phyloP scores from a whole-genome alignment of 257 asterid genomes.

The Schizonepeta tenuifolia region DNA sequence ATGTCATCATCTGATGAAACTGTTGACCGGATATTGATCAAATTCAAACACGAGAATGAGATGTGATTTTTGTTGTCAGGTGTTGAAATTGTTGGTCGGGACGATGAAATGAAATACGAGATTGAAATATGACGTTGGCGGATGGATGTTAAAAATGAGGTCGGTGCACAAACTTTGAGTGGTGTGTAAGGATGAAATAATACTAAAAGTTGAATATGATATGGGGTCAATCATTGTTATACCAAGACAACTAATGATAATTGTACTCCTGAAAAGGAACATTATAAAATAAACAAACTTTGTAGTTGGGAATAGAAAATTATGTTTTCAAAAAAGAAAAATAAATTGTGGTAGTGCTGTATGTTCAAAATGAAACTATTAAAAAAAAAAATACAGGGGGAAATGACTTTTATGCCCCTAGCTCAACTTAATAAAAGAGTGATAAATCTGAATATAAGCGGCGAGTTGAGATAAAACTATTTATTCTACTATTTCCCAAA shows the following conservation, averaged over 20 bases:
- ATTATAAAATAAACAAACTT: too few relatives aligned
- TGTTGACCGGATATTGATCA: not conserved
- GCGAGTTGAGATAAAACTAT: not conserved
- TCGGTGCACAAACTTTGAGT: conserved; percentile 19
- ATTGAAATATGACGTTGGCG: not conserved
- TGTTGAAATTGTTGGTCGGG: not conserved
- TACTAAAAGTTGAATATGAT: not conserved
- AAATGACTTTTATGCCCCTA: conserved; percentile 3
- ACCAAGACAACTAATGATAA: conserved; percentile 7
- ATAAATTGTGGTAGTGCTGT: too few relatives aligned
- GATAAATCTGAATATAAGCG: not conserved
- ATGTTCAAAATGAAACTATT: too few relatives aligned
- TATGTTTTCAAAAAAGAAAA: too few relatives aligned
- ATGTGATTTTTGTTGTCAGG: not conserved
- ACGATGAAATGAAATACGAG: not conserved
- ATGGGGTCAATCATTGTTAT: conserved; percentile 19
- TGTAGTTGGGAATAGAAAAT: too few relatives aligned
- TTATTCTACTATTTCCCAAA: not conserved
- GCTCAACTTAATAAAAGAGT: not conserved
- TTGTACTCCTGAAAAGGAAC: not conserved
- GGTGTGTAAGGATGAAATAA: conserved; percentile 17
- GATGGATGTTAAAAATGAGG: not conserved
- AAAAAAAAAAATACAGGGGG: not conserved
- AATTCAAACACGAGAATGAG: not conserved
- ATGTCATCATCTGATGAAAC: too few relatives aligned